Base-by-base conservation (phyloP, 2,329 filamentous ascomycete genomes). In the Aspergillus unguis region DNA sequence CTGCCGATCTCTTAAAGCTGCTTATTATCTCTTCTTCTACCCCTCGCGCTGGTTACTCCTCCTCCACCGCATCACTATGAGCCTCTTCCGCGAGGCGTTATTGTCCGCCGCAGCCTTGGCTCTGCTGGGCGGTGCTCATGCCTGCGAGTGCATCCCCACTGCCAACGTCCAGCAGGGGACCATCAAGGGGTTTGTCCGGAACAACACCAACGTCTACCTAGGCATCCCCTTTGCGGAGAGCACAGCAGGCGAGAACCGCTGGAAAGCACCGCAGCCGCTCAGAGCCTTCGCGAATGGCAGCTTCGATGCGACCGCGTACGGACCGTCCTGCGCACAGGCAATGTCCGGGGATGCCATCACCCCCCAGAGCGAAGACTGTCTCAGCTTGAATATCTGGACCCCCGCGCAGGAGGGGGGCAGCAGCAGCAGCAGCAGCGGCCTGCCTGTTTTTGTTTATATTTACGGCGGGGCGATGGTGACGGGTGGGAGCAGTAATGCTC, bases 391-490 rank as follows among this genome's bases (percentile, higher is more conserved):
- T 28, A 57, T 62, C 45, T 62, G 60, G 60, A 58, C 60, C 2
- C 60, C 60, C 35, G 26, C 1, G 45, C 36, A 6, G 9, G 10
- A 10, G 11, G 42, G 6, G 60, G 17, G 1, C 17, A 17, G 17
- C 17, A 17, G 1, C 17, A 17, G 1, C 17, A 17, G 53, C n/a
- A 40, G 25, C 8, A n/a, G 17, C 10, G 40, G 48, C 17, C 52
- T 59, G 10, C 60, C 60, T 3, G 58, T 62, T 2, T 61, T 62
- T 33, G 57, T 62, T n/a, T 90, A 90, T 62, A 76, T 80, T 4
- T 70, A 77, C 6, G 82, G 88, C 60, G 76, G 82, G 32, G 87
- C 86, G 0, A 77, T 90, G 26, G 85, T 88, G 10, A 62, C 60
- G 4, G 60, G 60, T 3, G 60, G 60, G 6, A 62, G 40, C 41